Percentiles rank a stretch among this genome's conserved stretches.
Conservation (phyloP, 768 basidiomycete species). For the Termitomyces eurrhizus region DNA sequence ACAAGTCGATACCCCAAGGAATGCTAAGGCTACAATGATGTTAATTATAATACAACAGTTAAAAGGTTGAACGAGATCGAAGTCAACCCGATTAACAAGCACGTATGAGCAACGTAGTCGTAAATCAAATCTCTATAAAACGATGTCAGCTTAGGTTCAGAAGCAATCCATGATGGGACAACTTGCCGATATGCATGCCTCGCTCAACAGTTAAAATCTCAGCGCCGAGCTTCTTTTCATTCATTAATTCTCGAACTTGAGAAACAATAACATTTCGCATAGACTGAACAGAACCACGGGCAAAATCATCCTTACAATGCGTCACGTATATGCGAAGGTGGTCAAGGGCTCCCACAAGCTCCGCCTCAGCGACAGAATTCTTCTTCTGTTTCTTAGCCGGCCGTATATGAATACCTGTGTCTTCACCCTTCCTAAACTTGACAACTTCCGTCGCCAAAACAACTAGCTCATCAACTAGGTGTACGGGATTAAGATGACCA, state of each 20-base stretch:
- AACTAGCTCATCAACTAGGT: slow-evolving; percentile 71
- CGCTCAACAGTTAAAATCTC: slow-evolving; percentile 69
- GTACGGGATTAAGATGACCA: slow-evolving; percentile 84
- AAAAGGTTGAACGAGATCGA: slow-evolving; percentile 3
- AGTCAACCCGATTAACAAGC: background rate
- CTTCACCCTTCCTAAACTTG: slow-evolving; percentile 30
- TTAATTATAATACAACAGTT: slow-evolving; percentile 28
- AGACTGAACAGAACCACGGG: slow-evolving; percentile 42
- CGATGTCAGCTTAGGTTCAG: background rate
- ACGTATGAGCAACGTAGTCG: slow-evolving; percentile 3
- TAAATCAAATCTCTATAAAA: slow-evolving; percentile 31
- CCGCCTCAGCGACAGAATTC: slow-evolving; percentile 36
- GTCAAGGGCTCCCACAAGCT: slow-evolving; percentile 46
- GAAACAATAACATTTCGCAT: slow-evolving; percentile 66
- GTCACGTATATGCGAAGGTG: slow-evolving; percentile 74
- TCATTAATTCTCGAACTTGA: slow-evolving; percentile 66
- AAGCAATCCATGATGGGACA: background rate
- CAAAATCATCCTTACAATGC: slow-evolving; percentile 81
- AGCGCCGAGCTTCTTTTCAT: slow-evolving; percentile 60
- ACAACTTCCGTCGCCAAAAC: slow-evolving; percentile 67
- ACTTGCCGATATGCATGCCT: slow-evolving; percentile 80
- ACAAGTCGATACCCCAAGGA: slow-evolving; percentile 1
- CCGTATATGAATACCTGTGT: slow-evolving; percentile 20
- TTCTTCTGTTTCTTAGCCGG: slow-evolving; percentile 34
- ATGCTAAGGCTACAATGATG: slow-evolving; percentile 37